Base-by-base conservation (phyloP, 78 protist species). In the Dictyostelium citrinum region DNA sequence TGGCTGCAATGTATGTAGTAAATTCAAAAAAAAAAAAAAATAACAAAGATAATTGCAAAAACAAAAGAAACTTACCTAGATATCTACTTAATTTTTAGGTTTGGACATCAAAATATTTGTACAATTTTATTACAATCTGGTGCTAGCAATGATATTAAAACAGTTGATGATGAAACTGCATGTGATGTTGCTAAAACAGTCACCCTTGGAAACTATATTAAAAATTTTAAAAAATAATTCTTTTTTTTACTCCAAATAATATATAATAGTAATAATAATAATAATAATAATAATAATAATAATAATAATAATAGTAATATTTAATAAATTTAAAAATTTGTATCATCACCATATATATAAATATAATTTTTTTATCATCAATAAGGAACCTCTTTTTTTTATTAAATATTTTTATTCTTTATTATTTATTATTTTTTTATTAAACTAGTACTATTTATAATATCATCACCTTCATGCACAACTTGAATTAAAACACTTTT, bases 1-100 rank as follows among this genome's bases (percentile, higher is more conserved):
- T 88, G 93, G 93, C 93, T 64, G 49, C 93, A 2, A 88, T 88
- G 93, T 84, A 84, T 51, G 83, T 64, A 17, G 35, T n/a, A 9
- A 43, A 43, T 43, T 43, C 14, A 10, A 9, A 9, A 43, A 43
- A 43, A 43, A 43, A 43, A 43, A 43, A 43, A 17, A 16, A 14
- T 17, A 31, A 20, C 16, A 41, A 79, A 11, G 33, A 16, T 24
- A 9, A 7, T 0, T n/a, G n/a, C n/a, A 49, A 49, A 49, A 61
- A 61, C 1, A 9, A 58, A 58, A 58, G 3, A 22, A 5, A 58
- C 2, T 22, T 14, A 37, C 3, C 41, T 1, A 1, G 22, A 8
- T 0, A 20, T 17, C 9, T 35, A n/a, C 31, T 37, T 14, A 31
- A 3, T 51, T 8, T 6, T 33, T 24, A 84, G 91, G 91, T 88